phyloP scores from a whole-genome alignment of 1,284 basidiomycete genomes.

The Ganoderma boninense region DNA sequence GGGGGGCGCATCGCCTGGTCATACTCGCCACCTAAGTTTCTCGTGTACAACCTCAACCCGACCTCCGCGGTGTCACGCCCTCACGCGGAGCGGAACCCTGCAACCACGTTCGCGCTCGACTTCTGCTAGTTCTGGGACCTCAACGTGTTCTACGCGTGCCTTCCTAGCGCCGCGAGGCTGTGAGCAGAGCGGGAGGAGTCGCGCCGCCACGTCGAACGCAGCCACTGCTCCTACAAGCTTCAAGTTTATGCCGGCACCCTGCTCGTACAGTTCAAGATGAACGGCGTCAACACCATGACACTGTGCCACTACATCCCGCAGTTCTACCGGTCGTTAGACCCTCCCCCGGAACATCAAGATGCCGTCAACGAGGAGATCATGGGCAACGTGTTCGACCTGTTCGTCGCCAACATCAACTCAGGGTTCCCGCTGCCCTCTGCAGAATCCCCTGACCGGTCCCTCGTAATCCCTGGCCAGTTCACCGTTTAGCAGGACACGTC shows the following conservation, averaged over 20 bases:
- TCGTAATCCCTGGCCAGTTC: neutral
- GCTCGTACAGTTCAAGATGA: neutral
- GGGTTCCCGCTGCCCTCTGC: neutral
- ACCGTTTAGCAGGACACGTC: too few species aligned
- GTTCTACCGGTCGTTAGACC: neutral
- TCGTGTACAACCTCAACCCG: neutral
- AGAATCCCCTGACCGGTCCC: neutral
- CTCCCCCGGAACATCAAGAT: neutral
- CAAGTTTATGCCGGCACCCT: neutral
- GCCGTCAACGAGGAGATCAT: neutral
- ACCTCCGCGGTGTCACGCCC: neutral
- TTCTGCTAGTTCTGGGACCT: neutral
- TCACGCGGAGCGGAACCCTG: neutral
- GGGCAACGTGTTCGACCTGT: neutral
- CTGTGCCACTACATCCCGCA: neutral
- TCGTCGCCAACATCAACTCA: neutral
- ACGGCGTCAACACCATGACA: neutral
- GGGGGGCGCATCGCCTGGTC: neutral
- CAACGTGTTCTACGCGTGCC: neutral
- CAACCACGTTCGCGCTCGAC: neutral
- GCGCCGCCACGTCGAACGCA: neutral
- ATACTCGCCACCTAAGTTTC: neutral
- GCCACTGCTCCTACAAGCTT: neutral
- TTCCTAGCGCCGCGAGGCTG: neutral
- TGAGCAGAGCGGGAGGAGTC: neutral